A percentile compares a stretch with the other conserved stretches of the same genome.
Evolutionary conservation across 164 flowering plant genomes (phyloP).

Genomic region (Liriodendron chinense): DNA sequence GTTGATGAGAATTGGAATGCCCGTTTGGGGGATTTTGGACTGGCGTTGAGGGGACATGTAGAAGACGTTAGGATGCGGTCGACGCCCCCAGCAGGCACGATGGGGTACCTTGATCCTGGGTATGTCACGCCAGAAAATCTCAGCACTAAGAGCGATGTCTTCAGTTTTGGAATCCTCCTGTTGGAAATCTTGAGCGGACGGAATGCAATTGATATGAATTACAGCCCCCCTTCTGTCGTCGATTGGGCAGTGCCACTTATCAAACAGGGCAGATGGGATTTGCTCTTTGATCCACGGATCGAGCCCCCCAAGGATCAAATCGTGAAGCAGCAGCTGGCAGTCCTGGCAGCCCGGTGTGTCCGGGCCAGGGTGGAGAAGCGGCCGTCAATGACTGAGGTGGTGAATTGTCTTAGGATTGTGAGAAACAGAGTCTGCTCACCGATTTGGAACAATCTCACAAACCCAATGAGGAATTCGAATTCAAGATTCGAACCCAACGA

Average conservation of each 20-base stretch:
- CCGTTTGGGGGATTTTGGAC: conserved; percentile 86
- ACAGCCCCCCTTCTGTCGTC: conserved; percentile 87
- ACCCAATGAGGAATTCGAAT: background rate
- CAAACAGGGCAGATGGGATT: conserved; percentile 56
- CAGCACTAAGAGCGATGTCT: conserved; percentile 87
- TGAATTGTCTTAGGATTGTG: conserved; percentile 51
- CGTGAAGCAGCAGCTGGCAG: conserved; percentile 66
- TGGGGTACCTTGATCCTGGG: conserved; percentile 89
- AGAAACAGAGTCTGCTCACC: conserved; percentile 49
- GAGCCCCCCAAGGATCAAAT: conserved; percentile 56
- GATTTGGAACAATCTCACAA: conserved; percentile 54
- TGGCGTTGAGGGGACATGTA: conserved; percentile 60
- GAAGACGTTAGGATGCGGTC: conserved; percentile 50
- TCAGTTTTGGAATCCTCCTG: conserved; percentile 88
- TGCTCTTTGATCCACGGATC: conserved; percentile 69
- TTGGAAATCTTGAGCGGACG: conserved; percentile 93
- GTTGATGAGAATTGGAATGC: conserved; percentile 76
- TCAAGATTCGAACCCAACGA: background rate
- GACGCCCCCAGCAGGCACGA: conserved; percentile 92
- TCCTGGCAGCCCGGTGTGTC: conserved; percentile 78
- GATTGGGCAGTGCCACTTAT: conserved; percentile 94
- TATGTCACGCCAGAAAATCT: conserved; percentile 88
- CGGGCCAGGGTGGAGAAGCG: conserved; percentile 76
- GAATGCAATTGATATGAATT: conserved; percentile 79
- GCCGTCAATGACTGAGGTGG: conserved; percentile 77